Evolutionary conservation across 805 yeast species (phyloP).

Genomic region (Clavispora santaluciae): DNA sequence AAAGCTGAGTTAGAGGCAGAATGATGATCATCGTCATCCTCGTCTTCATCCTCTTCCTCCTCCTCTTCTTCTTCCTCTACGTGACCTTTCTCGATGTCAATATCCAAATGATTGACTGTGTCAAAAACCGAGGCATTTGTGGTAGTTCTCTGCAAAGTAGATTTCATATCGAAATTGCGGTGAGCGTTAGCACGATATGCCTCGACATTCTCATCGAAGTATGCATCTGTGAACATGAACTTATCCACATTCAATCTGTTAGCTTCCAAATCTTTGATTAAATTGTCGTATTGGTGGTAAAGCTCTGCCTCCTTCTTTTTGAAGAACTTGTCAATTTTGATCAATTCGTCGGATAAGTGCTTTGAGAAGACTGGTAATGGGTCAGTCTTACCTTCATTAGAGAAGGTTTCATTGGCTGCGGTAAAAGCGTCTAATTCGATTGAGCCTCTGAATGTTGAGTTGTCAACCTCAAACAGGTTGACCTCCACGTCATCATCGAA

Average conservation of each 20-base stretch:
- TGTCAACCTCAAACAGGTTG: conserved; percentile 15
- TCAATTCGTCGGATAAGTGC: conserved; percentile 44
- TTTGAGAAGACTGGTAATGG: conserved; percentile 43
- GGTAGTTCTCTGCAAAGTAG: conserved; percentile 19
- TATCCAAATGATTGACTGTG: conserved; percentile 24
- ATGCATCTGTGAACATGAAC: conserved; percentile 22
- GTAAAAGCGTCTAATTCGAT: conserved; percentile 12
- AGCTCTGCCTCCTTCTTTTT: conserved; percentile 42
- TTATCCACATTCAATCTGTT: conserved; percentile 24
- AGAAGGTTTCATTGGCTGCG: conserved; percentile 8
- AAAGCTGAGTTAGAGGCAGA: conserved; percentile 18
- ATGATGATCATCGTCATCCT: conserved; percentile 16
- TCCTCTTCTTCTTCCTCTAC: conserved; percentile 22
- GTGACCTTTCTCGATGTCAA: conserved; percentile 23
- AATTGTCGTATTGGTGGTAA: conserved; percentile 39
- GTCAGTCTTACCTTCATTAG: conserved; percentile 12
- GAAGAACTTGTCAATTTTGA: conserved; percentile 51
- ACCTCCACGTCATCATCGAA: conserved; percentile 6
- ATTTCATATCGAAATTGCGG: conserved; percentile 16
- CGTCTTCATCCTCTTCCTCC: conserved; percentile 29
- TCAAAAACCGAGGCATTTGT: conserved; percentile 26
- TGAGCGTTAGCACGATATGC: conserved; percentile 14
- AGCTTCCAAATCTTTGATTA: conserved; percentile 43
- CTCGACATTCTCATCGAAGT: conserved; percentile 10
- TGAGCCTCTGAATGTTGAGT: conserved; percentile 14